Conservation (phyloP, 75 land plant genomes). For the Picea glauca region DNA sequence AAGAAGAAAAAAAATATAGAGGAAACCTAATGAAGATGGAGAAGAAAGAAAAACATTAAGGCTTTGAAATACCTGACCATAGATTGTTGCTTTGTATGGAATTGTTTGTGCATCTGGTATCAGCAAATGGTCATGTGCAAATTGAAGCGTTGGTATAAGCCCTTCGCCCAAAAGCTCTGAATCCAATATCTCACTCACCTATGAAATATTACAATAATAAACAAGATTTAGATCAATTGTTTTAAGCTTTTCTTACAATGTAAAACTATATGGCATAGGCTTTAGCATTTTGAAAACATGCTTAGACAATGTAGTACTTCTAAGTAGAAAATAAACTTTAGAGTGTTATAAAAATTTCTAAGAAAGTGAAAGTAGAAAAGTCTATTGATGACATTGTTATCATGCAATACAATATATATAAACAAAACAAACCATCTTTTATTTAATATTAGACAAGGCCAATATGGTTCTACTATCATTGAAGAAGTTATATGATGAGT, state of each 20-base stretch:
- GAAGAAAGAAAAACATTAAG: neutral
- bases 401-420: neutral
- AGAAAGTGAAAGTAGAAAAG: neutral
- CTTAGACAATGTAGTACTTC: neutral
- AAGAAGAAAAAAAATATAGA: neutral
- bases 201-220: slow-evolving; percentile 1
- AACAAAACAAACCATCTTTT: too few relatives aligned
- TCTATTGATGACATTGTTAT: neutral
- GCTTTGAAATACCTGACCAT: slow-evolving; percentile 72
- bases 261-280: neutral
- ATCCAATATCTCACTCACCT: slow-evolving; percentile 94
- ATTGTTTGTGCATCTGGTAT: slow-evolving; percentile 59
- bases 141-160: slow-evolving; percentile 85
- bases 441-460: too few relatives aligned
- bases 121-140: slow-evolving; percentile 79
- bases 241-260: neutral
- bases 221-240: neutral
- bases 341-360: neutral
- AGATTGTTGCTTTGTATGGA: slow-evolving; percentile 73
- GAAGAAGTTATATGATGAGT: too few relatives aligned
- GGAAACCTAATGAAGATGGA: neutral
- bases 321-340: neutral
- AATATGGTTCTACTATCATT: too few relatives aligned
- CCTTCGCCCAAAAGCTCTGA: slow-evolving; percentile 94
- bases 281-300: neutral